Evolutionary conservation across 78 protist genomes (phyloP), one percentile per base, ranked within the genome.

Genomic region (Paulinella micropora): DNA sequence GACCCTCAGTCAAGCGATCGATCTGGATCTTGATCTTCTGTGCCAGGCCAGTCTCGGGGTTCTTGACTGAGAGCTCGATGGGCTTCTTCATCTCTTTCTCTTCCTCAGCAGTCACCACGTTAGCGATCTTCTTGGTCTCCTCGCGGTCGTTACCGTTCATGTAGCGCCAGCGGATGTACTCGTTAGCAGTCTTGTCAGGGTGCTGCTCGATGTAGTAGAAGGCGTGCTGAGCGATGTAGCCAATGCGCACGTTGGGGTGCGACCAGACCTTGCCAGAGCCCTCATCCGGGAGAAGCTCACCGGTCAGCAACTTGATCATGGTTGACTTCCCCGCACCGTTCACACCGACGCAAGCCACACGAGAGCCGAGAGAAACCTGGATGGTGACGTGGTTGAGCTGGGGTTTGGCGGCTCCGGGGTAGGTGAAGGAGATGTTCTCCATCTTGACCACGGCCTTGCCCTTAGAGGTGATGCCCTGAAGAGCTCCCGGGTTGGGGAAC

Each of bases 81-180:
- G 89, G 88, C 91, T 77, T 86, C 85, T 2, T 23, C 82, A 91
- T 29, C 38, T 32, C 89, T 90, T 90, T 88, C 86, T 93, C 95
- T 90, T 91, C 95, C 31, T 79, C 67, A 3, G 95, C n/a, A n/a
- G n/a, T 90, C 34, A 90, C 26, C 86, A 39, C 39, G 79, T 34
- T 39, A 23, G 91, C 40, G 37, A 38, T 83, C 91, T 91, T 86
- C 91, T 91, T 83, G 29, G 79, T 35, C 29, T 85, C 83, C 91
- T 91, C 93, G 88, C 86, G 39, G 90, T 91, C 93, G 36, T 35
- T 29, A 29, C 91, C 93, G 36, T 38, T 36, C 83, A 51, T 77
- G 90, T 89, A 91, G 31, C 93, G 88, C 93, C 93, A 89, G 79
- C 87, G 91, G 87, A 91, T 91, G 93, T 91, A 91, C 93, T 91